phyloP scores from a whole-genome alignment of 2,329 filamentous ascomycete genomes.

The Gaeumannomyces tritici region DNA sequence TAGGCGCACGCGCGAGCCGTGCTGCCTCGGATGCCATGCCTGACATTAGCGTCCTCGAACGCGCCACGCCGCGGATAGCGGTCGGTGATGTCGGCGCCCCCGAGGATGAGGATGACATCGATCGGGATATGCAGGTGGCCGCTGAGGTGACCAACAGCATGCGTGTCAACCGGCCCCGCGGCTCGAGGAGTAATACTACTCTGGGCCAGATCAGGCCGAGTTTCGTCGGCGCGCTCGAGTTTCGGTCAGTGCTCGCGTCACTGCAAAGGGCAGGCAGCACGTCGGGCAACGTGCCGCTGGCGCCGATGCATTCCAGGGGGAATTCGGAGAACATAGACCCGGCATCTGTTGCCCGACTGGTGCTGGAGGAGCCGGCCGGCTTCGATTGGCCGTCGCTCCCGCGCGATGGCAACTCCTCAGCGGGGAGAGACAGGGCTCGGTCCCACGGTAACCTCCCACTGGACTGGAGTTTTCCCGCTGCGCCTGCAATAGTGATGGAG shows the following conservation, averaged over 20 bases:
- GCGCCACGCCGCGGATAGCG: conserved; percentile 33
- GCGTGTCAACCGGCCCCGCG: conserved; percentile 65
- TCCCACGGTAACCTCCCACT: conserved; percentile 34
- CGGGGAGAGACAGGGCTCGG: conserved; percentile 26
- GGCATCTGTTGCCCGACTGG: neutral
- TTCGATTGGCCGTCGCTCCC: neutral
- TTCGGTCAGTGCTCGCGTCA: conserved; percentile 81
- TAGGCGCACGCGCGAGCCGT: conserved; percentile 12
- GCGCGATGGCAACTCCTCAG: neutral
- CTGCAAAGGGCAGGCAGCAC: conserved; percentile 60
- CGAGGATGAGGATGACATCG: conserved; percentile 37
- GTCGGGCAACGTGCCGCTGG: conserved; percentile 65
- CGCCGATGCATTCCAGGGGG: conserved; percentile 58
- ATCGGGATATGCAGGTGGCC: conserved; percentile 55
- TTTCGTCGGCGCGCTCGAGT: conserved; percentile 86
- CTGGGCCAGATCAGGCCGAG: conserved; percentile 85
- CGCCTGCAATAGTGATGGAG: conserved; percentile 16
- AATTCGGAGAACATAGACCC: conserved; percentile 51
- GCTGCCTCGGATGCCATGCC: conserved; percentile 11
- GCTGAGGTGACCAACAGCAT: conserved; percentile 90
- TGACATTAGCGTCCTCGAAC: conserved; percentile 35
- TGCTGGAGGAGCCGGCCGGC: neutral
- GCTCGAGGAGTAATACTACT: conserved; percentile 54
- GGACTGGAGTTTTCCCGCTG: conserved; percentile 18
- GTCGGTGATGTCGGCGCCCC: conserved; percentile 14